phyloP scores from a whole-genome alignment of 1,284 basidiomycete genomes.

The Cystobasidiaceae sp. region DNA sequence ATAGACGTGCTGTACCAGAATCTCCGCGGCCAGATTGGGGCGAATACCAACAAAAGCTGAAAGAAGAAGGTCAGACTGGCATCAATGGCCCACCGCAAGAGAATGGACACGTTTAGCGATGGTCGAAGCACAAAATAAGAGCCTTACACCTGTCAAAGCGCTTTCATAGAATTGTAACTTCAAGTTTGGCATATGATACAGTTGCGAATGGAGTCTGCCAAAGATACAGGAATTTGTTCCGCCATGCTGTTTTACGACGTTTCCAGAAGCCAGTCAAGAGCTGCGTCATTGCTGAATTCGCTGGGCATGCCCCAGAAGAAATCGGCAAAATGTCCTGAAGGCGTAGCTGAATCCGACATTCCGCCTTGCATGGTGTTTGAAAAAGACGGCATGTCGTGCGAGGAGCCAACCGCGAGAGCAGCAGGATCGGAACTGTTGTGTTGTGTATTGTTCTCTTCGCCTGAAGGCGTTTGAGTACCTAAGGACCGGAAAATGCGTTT shows the following conservation, averaged over 20 bases:
- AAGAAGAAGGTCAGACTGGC: too few species aligned
- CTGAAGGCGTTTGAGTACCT: neutral
- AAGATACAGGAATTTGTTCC: too few species aligned
- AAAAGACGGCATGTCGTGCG: neutral
- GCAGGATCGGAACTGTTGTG: neutral
- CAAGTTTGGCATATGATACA: too few species aligned
- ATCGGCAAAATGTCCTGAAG: constrained; percentile 1
- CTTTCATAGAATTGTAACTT: too few species aligned
- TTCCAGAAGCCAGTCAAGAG: constrained; percentile 7
- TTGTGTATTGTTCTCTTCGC: neutral
- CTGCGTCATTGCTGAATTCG: neutral
- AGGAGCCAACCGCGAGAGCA: neutral
- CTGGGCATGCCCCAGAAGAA: constrained; percentile 1
- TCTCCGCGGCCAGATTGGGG: too few species aligned
- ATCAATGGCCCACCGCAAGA: too few species aligned
- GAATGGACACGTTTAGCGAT: too few species aligned
- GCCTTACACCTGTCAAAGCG: too few species aligned
- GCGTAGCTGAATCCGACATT: neutral
- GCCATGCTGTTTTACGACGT: neutral
- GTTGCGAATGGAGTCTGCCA: too few species aligned
- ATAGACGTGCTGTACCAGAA: too few species aligned
- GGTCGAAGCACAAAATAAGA: too few species aligned
- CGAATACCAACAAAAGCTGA: too few species aligned
- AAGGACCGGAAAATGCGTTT: neutral
- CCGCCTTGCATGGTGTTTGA: neutral